Conservation (phyloP, 192 early-diverging fungal species). For the Entomortierella beljakovae region DNA sequence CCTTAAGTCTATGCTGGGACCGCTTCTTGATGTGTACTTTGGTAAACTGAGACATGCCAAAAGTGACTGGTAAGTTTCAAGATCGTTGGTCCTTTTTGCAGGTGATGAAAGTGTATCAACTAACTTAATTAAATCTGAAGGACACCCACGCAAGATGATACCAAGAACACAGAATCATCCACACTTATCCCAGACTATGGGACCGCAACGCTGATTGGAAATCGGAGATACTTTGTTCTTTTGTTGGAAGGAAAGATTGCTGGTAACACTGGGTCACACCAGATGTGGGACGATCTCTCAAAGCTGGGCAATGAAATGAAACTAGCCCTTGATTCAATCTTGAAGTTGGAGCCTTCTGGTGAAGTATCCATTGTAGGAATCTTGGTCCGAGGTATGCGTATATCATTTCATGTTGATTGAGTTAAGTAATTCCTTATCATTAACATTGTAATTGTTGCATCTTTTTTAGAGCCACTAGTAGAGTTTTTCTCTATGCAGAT, state of each 20-base stretch:
- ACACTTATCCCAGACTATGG: slow-evolving; percentile 18
- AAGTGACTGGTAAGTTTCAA: slow-evolving; percentile 17
- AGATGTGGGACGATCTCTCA: slow-evolving; percentile 20
- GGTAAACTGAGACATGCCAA: neutral
- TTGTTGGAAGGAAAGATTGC: slow-evolving; percentile 29
- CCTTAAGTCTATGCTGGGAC: slow-evolving; percentile 17
- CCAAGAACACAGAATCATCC: neutral
- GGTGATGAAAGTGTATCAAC: neutral
- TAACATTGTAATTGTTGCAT: slow-evolving; percentile 6
- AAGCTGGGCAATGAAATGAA: slow-evolving; percentile 27
- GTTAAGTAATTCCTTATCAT: neutral
- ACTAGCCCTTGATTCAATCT: slow-evolving; percentile 16
- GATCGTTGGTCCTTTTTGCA: neutral
- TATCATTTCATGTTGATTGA: neutral
- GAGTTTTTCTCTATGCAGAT: slow-evolving; percentile 29
- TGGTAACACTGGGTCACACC: neutral
- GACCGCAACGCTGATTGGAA: slow-evolving; percentile 11
- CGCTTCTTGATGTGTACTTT: slow-evolving; percentile 10
- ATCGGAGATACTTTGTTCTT: slow-evolving; percentile 3
- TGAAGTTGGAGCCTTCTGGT: slow-evolving; percentile 4
- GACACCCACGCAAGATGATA: slow-evolving; percentile 10
- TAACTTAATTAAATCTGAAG: slow-evolving; percentile 3
- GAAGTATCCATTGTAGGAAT: slow-evolving; percentile 21
- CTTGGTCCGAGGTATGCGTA: slow-evolving; percentile 13
- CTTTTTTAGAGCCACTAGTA: slow-evolving; percentile 21